Evolutionary conservation across 192 early-diverging fungal genomes (phyloP), one percentile per base, ranked within the genome.

Genomic region (Phlyctochytrium arcticum): DNA sequence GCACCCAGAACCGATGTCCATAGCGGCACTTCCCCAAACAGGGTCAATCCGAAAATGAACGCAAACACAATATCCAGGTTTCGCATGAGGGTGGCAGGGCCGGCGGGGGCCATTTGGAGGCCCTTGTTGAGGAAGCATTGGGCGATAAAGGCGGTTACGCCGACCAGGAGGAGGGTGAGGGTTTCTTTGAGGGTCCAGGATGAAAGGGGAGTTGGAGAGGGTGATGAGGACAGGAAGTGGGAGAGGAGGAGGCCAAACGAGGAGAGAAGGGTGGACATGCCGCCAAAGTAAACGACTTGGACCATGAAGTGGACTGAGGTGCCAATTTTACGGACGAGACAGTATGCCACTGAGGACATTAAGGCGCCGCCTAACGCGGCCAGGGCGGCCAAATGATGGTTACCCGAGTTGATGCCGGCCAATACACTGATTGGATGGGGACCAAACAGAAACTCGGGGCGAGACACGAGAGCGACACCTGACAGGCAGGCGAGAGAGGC

Each of bases 51-150:
- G 70, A 91, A 82, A 17, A 87, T 47, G 72, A 90, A 90, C 15
- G 89, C 87, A 77, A 90, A 89, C 2, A 90, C 88, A 33, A 93
- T 81, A 59, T 93, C 89, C 47, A 88, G 74, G 73, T 88, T 90
- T 37, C 91, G 81, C 85, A 91, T 88, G 72, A 93, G 49, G n/a
- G 87, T 84, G 10, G 80, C 88, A 0, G 87, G 87, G 0, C 89
- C 89, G 12, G 88, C 76, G 8, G 83, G 82, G 6, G 86, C 85
- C 60, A 90, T 48, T 75, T 92, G 91, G 57, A 92, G 53, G 55
- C 89, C 89, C 48, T 75, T 72, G 66, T 90, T 92, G 29, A 91
- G 70, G 8, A 90, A 72, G n/a, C 80, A 81, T 61, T 92, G 90
- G 9, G 86, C 88, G 12, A 82, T 6, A 68, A 89, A 90, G 1